Evolutionary conservation across 768 basidiomycete genomes (phyloP), one percentile per base, ranked within the genome.

Genomic region (Arthromyces matolae): DNA sequence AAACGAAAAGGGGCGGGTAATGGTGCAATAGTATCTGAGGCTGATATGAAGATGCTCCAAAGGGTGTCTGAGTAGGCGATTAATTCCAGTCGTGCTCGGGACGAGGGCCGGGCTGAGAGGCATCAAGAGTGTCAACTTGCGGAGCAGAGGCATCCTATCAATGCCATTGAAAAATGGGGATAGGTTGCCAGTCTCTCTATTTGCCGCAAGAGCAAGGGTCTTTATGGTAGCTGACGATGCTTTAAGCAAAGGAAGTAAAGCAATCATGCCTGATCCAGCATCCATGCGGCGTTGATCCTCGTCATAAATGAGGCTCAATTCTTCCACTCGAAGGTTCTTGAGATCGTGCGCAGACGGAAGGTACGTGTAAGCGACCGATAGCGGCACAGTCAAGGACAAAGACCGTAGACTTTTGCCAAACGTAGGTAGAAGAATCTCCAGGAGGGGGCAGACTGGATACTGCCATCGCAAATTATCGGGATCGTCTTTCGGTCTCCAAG

Each of bases 241-340:
- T 16, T 42, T 42, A 9, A 42, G 29, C 18, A 42, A 20, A 12
- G 42, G 29, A 13, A 42, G 42, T 7, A 42, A 32, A 20, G 42
- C 13, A n/a, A 42, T 31, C 42, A 42, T 42, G 18, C 18, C 23
- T 18, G 18, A 8, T 4, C 14, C 12, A 9, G 10, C 16, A 28
- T 13, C 24, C 14, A 24, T 41, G 23, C 40, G 24, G 29, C 13
- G 32, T 42, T 32, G 19, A 16, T 42, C 42, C 23, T 13, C 42
- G 13, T 42, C 16, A 32, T 29, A 42, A 10, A 16, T 20, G 18
- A 42, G 20, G 16, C n/a, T 31, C 18, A 42, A 8, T 29, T 42
- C 42, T 42, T 42, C 42, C n/a, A n/a, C n/a, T n/a, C n/a, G n/a
- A 20, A 42, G 16, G 27, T 32, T 42, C 14, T n/a, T 20, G 29